Base-by-base conservation (phyloP, 257 asterid species). In the Capsicum chinense region DNA sequence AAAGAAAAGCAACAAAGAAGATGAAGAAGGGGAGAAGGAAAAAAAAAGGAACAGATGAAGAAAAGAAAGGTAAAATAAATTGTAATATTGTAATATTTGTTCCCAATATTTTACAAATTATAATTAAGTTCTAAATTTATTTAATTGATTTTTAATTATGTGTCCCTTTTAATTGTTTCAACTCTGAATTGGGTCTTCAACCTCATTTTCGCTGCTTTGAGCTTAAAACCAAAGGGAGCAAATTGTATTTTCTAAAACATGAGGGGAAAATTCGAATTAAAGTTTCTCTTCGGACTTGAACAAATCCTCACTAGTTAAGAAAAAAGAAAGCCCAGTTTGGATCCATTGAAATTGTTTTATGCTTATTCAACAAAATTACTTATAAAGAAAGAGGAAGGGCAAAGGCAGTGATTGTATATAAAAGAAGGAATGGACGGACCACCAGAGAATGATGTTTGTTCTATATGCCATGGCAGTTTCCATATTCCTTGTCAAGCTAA, bases 401-500 rank as follows among this genome's bases (percentile, higher is more conserved):
- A 83, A 71, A 71, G 7, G 5, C 33, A 39, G 42, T 57, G 63
- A 79, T 37, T 50, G 62, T 79, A 85, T 74, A 62, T 39, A 39
- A 39, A 39, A 39, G 44, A 85, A 87, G 71, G 68, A 86, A 94
- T 96, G 99, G 98, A 91, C 63, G 90, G 89, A 68, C 98, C 99
- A 9, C 97, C 97, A 88, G 92, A 73, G 79, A 91, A 92, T 86
- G 99, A 96, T 83, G 87, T 90, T 37, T 96, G 98, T 83, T 94
- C 98, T 26, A 88, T 96, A 58, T 96, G 99, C 87, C 98, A 90
- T 76, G 90, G 90, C 83, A 87, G 70, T 87, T 96, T 94, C 79
- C 90, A 86, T 44, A 79, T 90, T 69, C 98, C 99, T 69, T 94
- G 97, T 88, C 98, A 96, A 86, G 97, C 98, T 71, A 96, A 96